A percentile compares a stretch with the other conserved stretches of the same genome.
phyloP scores from a whole-genome alignment of 2,329 filamentous ascomycete genomes.

The Dactylellina drechsleri region DNA sequence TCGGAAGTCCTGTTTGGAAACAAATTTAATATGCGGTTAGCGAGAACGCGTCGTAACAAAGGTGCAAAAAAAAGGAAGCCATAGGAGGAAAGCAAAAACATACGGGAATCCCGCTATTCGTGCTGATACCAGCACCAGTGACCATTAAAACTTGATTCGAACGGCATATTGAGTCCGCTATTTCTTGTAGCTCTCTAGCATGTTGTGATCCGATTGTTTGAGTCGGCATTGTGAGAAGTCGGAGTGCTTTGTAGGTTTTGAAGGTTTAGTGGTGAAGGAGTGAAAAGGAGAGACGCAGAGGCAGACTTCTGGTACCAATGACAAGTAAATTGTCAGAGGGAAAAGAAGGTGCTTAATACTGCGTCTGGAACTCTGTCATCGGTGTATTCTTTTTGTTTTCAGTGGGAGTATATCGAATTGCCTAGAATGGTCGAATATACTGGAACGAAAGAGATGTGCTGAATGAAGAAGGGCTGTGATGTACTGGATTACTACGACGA shows the following conservation, averaged over 20 bases:
- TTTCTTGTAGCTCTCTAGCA: conserved; percentile 69
- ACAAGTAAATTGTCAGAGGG: conserved; percentile 1
- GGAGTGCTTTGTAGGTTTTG: conserved; percentile 12
- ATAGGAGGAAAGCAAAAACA: conserved; percentile 57
- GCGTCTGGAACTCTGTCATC: conserved; percentile 7
- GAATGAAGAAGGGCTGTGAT: too few species aligned
- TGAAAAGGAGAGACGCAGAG: neutral
- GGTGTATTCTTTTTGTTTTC: neutral
- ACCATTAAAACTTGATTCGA: conserved; percentile 76
- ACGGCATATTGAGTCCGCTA: conserved; percentile 73
- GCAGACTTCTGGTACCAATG: conserved; percentile 15
- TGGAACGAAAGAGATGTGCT: too few species aligned
- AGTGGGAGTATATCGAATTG: neutral
- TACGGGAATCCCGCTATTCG: conserved; percentile 79
- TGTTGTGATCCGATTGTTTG: conserved; percentile 68
- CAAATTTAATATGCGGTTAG: conserved; percentile 50
- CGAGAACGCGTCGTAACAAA: conserved; percentile 31
- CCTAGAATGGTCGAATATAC: neutral
- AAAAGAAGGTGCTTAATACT: neutral
- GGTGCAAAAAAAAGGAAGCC: conserved; percentile 1
- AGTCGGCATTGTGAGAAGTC: conserved; percentile 67
- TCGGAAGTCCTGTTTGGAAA: conserved; percentile 71
- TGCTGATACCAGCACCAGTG: conserved; percentile 78
- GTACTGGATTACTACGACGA: too few species aligned
- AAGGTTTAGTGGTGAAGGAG: conserved; percentile 1